Percentiles rank a stretch among this genome's conserved stretches.
These are phyloP conservation scores for Aspergillus biplanus DNA, from an alignment of 495 filamentous ascomycete genomes.

Conservation along the genomic window DNA sequence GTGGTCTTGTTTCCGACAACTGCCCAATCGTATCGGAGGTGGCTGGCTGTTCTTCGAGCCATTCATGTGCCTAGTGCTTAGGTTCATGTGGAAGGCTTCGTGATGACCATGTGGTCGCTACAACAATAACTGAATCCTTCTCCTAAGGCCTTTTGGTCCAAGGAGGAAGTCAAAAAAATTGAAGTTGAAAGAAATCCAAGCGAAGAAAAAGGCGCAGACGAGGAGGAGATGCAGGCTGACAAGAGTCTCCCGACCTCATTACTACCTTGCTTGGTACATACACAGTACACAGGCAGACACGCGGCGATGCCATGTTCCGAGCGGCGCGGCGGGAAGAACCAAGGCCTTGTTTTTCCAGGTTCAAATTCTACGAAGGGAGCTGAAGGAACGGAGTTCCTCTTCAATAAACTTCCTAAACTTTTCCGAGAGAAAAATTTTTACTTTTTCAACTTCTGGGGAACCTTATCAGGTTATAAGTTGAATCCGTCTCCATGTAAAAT, in stretches of 20 bases:
- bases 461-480: not conserved
- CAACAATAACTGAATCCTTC: not conserved
- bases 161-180: not conserved
- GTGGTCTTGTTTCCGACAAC: too few species aligned
- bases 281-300: not conserved
- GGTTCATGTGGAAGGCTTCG: constrained; percentile 1
- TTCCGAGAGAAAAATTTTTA: not conserved
- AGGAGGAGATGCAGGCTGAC: not conserved
- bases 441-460: not conserved
- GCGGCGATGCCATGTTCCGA: not conserved
- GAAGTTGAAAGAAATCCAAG: not conserved
- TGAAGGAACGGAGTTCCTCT: not conserved
- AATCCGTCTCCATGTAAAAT: not conserved
- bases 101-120: constrained; percentile 3
- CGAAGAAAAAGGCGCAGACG: not conserved
- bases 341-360: not conserved
- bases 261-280: not conserved
- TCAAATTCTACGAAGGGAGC: not conserved
- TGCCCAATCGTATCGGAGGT: not conserved
- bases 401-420: not conserved
- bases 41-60: not conserved
- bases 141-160: not conserved
- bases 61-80: constrained; percentile 1
- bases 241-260: too few species aligned
- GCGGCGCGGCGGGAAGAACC: constrained; percentile 8